Percentiles rank a stretch among this genome's conserved stretches.
Conservation (phyloP, 768 basidiomycete species). For the Pisolithus microcarpus region DNA sequence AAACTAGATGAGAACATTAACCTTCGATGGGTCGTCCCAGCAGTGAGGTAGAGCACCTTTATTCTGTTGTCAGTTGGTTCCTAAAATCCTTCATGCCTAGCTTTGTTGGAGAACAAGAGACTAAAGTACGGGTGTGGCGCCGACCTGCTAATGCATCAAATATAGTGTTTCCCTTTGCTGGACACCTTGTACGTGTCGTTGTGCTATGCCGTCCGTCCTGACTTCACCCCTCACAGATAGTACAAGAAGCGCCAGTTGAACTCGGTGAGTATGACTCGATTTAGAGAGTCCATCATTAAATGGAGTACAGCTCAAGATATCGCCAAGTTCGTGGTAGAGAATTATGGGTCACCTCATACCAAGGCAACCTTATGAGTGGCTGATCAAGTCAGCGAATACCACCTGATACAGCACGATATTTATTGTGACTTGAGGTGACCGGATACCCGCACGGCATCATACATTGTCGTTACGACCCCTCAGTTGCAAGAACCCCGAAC, state of each 20-base stretch:
- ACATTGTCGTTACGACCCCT: too few relatives aligned
- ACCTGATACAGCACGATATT: background rate
- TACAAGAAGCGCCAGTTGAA: slow-evolving; percentile 23
- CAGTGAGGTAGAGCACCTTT: slow-evolving; percentile 8
- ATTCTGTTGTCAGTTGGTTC: background rate
- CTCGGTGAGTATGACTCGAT: slow-evolving; percentile 16
- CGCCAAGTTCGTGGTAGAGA: slow-evolving; percentile 17
- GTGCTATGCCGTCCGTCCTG: background rate
- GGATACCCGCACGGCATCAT: too few relatives aligned
- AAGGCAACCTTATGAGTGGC: slow-evolving; percentile 1
- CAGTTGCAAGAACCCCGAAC: too few relatives aligned
- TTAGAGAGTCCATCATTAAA: background rate
- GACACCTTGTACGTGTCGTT: slow-evolving; percentile 22
- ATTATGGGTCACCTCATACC: slow-evolving; percentile 1
- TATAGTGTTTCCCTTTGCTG: slow-evolving; percentile 18
- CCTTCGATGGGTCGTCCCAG: slow-evolving; percentile 25
- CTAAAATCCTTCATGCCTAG: slow-evolving; percentile 7
- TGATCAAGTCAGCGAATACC: background rate
- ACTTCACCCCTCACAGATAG: slow-evolving; percentile 13
- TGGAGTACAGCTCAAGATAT: slow-evolving; percentile 17
- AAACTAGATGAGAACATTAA: slow-evolving; percentile 20
- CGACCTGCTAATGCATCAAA: slow-evolving; percentile 25
- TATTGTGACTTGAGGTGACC: background rate
- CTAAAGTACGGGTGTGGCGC: slow-evolving; percentile 22
- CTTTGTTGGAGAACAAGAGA: slow-evolving; percentile 6